These are phyloP conservation scores for Phialemonium atrogriseum DNA, from an alignment of 2,329 filamentous ascomycete species.

Conservation along the genomic window DNA sequence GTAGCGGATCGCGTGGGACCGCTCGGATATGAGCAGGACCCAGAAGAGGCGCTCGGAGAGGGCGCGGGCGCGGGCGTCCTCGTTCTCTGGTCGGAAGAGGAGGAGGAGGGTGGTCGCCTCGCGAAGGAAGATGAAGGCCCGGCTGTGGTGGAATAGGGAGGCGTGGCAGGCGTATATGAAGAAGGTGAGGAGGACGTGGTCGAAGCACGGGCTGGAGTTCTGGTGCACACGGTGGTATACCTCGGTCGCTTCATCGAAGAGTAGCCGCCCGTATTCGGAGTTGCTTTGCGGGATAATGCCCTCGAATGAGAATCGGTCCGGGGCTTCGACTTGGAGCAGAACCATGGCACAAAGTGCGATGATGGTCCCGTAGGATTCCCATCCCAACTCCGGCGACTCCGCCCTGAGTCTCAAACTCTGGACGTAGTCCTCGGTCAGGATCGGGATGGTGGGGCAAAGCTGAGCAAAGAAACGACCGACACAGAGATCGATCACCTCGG, in stretches of 20 bases:
- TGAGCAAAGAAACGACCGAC: conserved; percentile 29
- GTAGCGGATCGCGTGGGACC: conserved; percentile 36
- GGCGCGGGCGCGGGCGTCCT: conserved; percentile 12
- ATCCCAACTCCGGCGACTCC: conserved; percentile 15
- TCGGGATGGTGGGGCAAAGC: conserved; percentile 33
- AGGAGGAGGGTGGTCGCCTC: conserved; percentile 33
- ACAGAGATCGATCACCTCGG: conserved; percentile 28
- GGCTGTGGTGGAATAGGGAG: conserved; percentile 31
- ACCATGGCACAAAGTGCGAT: conserved; percentile 31
- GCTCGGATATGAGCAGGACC: conserved; percentile 34
- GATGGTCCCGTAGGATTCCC: conserved; percentile 27
- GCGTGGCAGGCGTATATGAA: conserved; percentile 37
- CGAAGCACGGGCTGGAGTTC: conserved; percentile 25
- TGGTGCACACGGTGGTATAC: conserved; percentile 24
- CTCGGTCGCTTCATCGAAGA: conserved; percentile 27
- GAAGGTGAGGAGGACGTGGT: conserved; percentile 31
- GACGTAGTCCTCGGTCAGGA: conserved; percentile 29
- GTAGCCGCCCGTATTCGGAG: conserved; percentile 25
- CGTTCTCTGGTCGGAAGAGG: conserved; percentile 21
- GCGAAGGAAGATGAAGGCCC: conserved; percentile 33
- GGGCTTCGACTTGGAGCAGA: conserved; percentile 31
- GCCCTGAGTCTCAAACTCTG: conserved; percentile 17
- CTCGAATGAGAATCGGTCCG: conserved; percentile 20
- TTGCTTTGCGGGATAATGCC: conserved; percentile 26
- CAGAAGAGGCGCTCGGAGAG: conserved; percentile 32